These are phyloP conservation scores for Oryza officinalis DNA, from an alignment of 176 grass and related monocot genomes.

Conservation along the genomic window DNA sequence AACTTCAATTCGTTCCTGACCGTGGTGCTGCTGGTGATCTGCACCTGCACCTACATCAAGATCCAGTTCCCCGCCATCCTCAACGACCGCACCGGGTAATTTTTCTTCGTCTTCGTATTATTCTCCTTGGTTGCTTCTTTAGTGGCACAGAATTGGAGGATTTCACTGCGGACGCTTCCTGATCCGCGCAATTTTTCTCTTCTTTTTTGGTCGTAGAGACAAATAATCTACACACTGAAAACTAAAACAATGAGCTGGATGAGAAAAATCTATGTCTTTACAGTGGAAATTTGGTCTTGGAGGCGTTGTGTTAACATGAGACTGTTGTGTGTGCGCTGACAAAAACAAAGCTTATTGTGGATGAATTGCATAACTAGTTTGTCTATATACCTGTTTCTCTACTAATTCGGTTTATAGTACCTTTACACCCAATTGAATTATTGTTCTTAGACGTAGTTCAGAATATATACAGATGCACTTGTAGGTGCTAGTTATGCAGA, in stretches of 20 bases:
- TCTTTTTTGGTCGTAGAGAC: no score
- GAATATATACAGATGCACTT: background rate
- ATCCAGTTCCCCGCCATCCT: slow-evolving; percentile 91
- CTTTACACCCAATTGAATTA: background rate
- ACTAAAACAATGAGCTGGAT: background rate
- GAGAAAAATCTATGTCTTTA: background rate
- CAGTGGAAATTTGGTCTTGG: background rate
- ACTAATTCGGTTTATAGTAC: background rate
- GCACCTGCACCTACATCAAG: slow-evolving; percentile 93
- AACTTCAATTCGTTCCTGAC: slow-evolving; percentile 94
- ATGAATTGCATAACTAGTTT: slow-evolving; percentile 13
- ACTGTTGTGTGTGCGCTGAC: background rate
- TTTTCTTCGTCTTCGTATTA: no score
- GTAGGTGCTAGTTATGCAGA: background rate
- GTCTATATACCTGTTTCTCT: background rate
- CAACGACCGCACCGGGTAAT: slow-evolving; percentile 57
- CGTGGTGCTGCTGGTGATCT: slow-evolving; percentile 92
- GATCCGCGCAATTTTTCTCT: background rate
- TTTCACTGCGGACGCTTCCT: background rate
- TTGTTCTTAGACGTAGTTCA: background rate
- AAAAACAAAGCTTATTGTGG: background rate
- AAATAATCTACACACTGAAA: background rate
- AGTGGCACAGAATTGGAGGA: background rate
- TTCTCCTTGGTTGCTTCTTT: background rate
- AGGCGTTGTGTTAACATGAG: background rate